phyloP scores from a whole-genome alignment of 345 rosid species.

The Lepidium didymum region DNA sequence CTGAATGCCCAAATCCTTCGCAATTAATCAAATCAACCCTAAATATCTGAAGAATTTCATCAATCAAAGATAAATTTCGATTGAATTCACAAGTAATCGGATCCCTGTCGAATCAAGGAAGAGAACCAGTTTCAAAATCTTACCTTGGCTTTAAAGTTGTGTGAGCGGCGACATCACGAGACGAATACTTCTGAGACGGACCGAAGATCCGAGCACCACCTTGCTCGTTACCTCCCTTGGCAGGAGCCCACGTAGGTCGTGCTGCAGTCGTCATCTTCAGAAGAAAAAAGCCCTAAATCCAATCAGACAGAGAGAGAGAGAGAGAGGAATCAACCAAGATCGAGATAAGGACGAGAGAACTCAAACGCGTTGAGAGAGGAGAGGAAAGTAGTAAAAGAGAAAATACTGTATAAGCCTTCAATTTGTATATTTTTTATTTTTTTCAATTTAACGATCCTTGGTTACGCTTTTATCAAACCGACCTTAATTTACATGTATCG shows the following conservation, averaged over 20 bases:
- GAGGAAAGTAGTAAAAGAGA: neutral
- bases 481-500: neutral
- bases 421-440: neutral
- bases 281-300: constrained; percentile 8
- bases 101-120: neutral
- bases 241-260: constrained; percentile 98
- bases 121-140: neutral
- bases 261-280: constrained; percentile 87
- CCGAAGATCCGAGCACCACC: constrained; percentile 97
- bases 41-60: neutral
- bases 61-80: constrained; percentile 4
- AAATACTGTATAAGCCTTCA: neutral
- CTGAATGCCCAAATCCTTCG: neutral
- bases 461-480: neutral
- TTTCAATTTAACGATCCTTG: neutral
- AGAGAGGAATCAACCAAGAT: neutral
- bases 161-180: constrained; percentile 92
- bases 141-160: constrained; percentile 82
- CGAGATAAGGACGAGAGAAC: constrained; percentile 12
- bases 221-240: constrained; percentile 97
- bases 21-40: constrained; percentile 12
- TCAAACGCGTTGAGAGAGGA: neutral
- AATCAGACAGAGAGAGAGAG: neutral
- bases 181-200: constrained; percentile 96
- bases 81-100: neutral